Evolutionary conservation across 441 rosid genomes (phyloP).

Genomic region (Manihot esculenta): DNA sequence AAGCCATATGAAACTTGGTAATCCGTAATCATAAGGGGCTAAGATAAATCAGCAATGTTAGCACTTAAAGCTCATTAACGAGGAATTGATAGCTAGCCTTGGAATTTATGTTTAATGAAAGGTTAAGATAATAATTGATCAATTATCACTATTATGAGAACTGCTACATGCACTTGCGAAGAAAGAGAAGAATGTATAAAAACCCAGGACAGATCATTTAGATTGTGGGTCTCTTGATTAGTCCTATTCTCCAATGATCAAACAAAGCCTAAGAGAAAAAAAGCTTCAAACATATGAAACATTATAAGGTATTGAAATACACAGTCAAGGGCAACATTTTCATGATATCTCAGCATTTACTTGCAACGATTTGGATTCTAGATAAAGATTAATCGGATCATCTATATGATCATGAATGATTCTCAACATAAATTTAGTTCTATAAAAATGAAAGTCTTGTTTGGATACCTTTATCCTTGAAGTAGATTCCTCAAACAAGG

Average conservation of each 20-base stretch:
- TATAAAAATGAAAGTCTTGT: background rate
- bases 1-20: too few species aligned
- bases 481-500: too few species aligned
- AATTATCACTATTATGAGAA: background rate
- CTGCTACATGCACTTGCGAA: background rate
- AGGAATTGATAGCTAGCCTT: background rate
- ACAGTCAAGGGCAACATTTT: background rate
- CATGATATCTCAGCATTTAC: background rate
- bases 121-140: background rate
- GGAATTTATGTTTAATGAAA: background rate
- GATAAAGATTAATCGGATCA: background rate
- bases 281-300: background rate
- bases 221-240: background rate
- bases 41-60: too few species aligned
- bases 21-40: too few species aligned
- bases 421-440: background rate
- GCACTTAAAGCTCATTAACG: background rate
- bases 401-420: background rate
- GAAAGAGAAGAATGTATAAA: background rate
- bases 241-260: background rate
- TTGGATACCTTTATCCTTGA: too few species aligned
- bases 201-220: background rate
- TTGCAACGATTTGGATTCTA: background rate
- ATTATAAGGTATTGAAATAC: background rate
- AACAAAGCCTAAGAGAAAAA: background rate